Base-by-base conservation (phyloP, 225 moss, liverwort and hornwort species). In the Marchantia polymorpha region DNA sequence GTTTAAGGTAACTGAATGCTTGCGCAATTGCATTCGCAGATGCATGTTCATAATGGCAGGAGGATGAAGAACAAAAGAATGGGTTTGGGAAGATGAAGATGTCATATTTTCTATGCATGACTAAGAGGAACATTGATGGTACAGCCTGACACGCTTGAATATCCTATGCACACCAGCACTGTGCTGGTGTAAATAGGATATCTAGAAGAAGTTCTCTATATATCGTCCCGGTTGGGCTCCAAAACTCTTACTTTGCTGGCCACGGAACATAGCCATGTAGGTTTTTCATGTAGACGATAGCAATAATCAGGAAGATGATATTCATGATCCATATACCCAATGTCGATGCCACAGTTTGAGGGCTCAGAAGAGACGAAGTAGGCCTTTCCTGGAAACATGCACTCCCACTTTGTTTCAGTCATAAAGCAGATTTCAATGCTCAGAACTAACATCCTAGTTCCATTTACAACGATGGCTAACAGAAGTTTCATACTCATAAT, bases 271-370 rank as follows among this genome's bases (percentile, higher is more conserved):
- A 90, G 48, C 80, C 92, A 4, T 63, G 69, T 77, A 85, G 89
- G 69, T 63, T 55, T 82, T 77, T 68, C 92, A 92, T 92, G 78
- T 81, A 90, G 22, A 78, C 51, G 49, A 86, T 78, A 73, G 79
- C 81, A 59, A 83, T 80, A 17, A 83, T 23, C 9, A 83, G 1
- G 26, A 90, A 90, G 47, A 82, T 30, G 64, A 87, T 13, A 51
- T 90, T 90, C 79, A 90, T 90, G 66, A 46, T 27, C 92, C 92
- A 92, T 66, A 92, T 77, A 69, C 87, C 89, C 51, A 92, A 39
- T 54, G 86, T 75, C 27, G 92, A 92, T 76, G 89, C 86, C 73
- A 92, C 64, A 77, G 81, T 86, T 75, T 68, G 72, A 53, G 77
- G 69, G 51, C 89, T 83, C 1, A 92, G 49, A 68, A 89, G 78